These are phyloP conservation scores for Salix purpurea DNA, from an alignment of 345 rosid species.

Conservation along the genomic window DNA sequence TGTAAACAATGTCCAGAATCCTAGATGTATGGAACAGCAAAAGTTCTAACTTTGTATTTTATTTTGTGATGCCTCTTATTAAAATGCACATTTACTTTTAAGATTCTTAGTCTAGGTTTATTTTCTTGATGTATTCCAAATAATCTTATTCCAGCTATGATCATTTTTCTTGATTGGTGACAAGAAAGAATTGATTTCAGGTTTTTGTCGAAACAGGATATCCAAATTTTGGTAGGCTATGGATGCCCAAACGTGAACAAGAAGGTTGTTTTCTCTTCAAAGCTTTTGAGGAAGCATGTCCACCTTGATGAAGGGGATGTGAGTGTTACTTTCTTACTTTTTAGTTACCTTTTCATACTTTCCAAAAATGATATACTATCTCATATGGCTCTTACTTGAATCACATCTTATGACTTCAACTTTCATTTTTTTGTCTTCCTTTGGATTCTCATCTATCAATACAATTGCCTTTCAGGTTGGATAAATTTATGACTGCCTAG, in stretches of 20 bases:
- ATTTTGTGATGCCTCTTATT: not conserved
- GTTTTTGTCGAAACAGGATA: conserved; percentile 76
- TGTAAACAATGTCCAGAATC: not conserved
- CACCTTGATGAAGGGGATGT: conserved; percentile 99
- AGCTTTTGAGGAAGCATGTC: conserved; percentile 77
- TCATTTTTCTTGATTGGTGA: conserved; percentile 20
- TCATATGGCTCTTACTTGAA: not conserved
- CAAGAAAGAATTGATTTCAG: conserved; percentile 47
- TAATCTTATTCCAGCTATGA: not conserved
- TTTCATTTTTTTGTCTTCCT: not conserved
- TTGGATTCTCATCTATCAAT: not conserved
- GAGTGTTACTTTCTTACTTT: conserved; percentile 28
- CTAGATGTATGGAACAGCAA: not conserved
- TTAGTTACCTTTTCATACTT: not conserved
- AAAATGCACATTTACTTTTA: not conserved
- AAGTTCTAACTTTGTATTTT: not conserved
- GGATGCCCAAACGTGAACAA: conserved; percentile 90
- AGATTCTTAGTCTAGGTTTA: not conserved
- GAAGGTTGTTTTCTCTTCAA: conserved; percentile 82
- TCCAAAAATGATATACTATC: not conserved
- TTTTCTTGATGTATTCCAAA: not conserved
- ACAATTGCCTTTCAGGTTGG: not conserved
- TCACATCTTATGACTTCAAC: not conserved
- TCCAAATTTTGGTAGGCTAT: conserved; percentile 79
- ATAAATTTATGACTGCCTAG: conserved; percentile 10